Evolutionary conservation across 2,329 filamentous ascomycete genomes (phyloP).

Genomic region (Calonectria pauciramosa): DNA sequence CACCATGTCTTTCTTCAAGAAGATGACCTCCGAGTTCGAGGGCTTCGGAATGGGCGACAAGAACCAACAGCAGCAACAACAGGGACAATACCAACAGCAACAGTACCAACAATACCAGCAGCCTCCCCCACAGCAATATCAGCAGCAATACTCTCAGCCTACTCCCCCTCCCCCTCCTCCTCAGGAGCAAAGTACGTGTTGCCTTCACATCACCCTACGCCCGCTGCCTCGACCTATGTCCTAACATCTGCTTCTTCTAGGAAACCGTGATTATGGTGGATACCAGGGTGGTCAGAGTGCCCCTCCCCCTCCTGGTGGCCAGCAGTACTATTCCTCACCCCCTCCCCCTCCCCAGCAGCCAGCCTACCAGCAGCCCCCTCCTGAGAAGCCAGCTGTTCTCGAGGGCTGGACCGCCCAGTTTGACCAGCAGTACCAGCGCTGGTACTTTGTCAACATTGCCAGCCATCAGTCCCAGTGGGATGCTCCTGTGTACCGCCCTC

Average conservation of each 20-base stretch:
- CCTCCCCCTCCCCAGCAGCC: conserved; percentile 44
- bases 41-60: too few species aligned
- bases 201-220: too few species aligned
- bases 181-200: conserved; percentile 34
- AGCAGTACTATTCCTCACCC: conserved; percentile 34
- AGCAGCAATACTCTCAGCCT: conserved; percentile 28
- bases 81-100: too few species aligned
- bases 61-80: too few species aligned
- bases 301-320: conserved; percentile 32
- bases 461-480: conserved; percentile 76
- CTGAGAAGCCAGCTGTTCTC: conserved; percentile 65
- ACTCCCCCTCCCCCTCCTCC: conserved; percentile 22
- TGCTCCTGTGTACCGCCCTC: conserved; percentile 54
- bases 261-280: conserved; percentile 41
- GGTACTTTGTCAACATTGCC: conserved; percentile 74
- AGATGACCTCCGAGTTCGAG: conserved; percentile 55
- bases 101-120: not conserved
- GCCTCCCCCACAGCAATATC: not conserved
- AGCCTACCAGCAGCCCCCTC: conserved; percentile 50
- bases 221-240: not conserved
- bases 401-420: conserved; percentile 74
- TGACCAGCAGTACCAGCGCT: conserved; percentile 72
- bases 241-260: conserved; percentile 30
- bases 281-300: conserved; percentile 25
- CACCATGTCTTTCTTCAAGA: conserved; percentile 62